These are phyloP conservation scores for Coemansia reversa DNA, from an alignment of 192 early-diverging fungal species.

Conservation along the genomic window DNA sequence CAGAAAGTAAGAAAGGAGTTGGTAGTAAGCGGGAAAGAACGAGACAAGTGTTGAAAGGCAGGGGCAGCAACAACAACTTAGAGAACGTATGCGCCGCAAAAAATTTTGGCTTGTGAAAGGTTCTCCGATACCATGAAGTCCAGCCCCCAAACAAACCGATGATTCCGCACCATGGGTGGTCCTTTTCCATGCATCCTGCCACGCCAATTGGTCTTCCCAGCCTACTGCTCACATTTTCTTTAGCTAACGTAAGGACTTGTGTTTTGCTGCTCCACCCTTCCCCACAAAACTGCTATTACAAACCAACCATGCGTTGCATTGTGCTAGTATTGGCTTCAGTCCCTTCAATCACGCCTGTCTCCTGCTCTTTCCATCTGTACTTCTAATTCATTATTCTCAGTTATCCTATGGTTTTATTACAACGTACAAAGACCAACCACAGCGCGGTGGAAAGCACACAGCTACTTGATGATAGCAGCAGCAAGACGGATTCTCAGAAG, in stretches of 20 bases:
- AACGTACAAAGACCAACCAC: constrained; percentile 11
- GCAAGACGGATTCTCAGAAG: constrained; percentile 5
- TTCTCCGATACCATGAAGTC: not conserved
- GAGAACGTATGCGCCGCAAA: not conserved
- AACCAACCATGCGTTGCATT: not conserved
- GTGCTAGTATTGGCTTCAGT: not conserved
- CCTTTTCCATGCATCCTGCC: not conserved
- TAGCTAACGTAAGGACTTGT: too few species aligned
- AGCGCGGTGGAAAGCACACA: constrained; percentile 8
- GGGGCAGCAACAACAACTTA: not conserved
- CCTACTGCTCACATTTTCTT: too few species aligned
- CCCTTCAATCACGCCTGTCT: not conserved
- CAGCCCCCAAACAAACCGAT: not conserved
- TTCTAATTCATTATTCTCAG: not conserved
- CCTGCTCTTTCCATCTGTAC: not conserved
- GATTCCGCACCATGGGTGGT: not conserved
- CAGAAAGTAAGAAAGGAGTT: not conserved
- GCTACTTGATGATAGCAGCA: constrained; percentile 2
- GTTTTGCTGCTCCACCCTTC: too few species aligned
- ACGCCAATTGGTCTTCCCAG: not conserved
- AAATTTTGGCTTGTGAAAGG: not conserved
- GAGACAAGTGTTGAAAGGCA: not conserved
- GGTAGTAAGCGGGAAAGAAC: not conserved
- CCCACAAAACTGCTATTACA: not conserved
- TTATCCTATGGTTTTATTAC: constrained; percentile 23